These are phyloP conservation scores for Thraustotheca clavata DNA, from an alignment of 352 stramenopile species.

Conservation along the genomic window DNA sequence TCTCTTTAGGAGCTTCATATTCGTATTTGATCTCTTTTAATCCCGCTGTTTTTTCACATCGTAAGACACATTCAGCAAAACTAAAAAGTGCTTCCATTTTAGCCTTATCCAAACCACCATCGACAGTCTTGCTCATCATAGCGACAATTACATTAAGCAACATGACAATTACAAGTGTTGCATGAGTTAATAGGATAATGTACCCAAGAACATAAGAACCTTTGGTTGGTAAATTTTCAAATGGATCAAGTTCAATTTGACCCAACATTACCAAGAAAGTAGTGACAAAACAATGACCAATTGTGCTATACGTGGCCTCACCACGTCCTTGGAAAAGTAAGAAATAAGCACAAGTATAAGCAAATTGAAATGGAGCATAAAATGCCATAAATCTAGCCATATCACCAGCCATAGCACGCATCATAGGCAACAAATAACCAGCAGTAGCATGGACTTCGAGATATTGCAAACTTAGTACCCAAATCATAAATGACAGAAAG, in stretches of 20 bases:
- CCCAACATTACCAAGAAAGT: background rate
- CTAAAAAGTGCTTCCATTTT: slow-evolving; percentile 4
- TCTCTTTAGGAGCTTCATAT: no score
- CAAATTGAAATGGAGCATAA: slow-evolving; percentile 5
- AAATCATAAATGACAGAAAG: background rate
- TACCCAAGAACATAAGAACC: background rate
- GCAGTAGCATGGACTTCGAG: background rate
- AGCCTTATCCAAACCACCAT: slow-evolving; percentile 1
- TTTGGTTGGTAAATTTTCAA: background rate
- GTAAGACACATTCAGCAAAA: background rate
- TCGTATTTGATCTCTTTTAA: no score
- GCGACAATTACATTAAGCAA: slow-evolving; percentile 9
- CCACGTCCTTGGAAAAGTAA: background rate
- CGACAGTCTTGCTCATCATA: slow-evolving; percentile 6
- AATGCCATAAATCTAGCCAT: background rate
- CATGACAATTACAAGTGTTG: slow-evolving; percentile 7
- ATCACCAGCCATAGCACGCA: background rate
- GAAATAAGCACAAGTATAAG: background rate
- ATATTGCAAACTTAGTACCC: slow-evolving; percentile 4
- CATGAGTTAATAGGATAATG: background rate
- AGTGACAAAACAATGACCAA: background rate
- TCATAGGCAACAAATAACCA: slow-evolving; percentile 12
- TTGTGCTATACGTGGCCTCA: background rate
- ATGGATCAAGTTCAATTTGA: background rate
- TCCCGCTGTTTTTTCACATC: background rate